Percentiles rank a stretch among this genome's conserved stretches.
Conservation (phyloP, 805 yeast genomes). For the Candida adriatica region DNA sequence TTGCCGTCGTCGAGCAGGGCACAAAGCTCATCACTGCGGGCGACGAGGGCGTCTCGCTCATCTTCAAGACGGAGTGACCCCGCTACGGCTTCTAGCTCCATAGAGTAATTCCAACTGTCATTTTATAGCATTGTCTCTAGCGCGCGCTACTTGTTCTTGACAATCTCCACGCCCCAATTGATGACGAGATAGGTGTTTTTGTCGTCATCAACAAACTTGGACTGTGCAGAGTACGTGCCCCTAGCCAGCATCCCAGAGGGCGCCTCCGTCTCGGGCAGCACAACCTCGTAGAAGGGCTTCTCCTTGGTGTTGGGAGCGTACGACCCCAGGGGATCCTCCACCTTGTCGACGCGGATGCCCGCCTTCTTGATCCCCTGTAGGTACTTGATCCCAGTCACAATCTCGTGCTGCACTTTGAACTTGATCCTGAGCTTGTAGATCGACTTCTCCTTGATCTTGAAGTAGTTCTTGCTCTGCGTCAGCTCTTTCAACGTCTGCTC, state of each 20-base stretch:
- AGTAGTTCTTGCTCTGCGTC: constrained; percentile 46
- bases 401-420: constrained; percentile 84
- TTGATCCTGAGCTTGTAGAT: constrained; percentile 64
- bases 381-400: constrained; percentile 84
- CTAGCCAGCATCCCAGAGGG: constrained; percentile 87
- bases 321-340: constrained; percentile 85
- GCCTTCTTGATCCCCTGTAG: constrained; percentile 80
- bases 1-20: constrained; percentile 60
- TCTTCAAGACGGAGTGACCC: constrained; percentile 29
- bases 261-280: constrained; percentile 70
- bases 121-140: too few relatives aligned
- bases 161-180: constrained; percentile 79
- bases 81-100: too few relatives aligned
- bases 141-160: constrained; percentile 39
- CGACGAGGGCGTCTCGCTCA: constrained; percentile 89
- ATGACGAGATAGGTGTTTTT: constrained; percentile 54
- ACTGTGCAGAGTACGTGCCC: constrained; percentile 74
- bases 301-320: constrained; percentile 83
- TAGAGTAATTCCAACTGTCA: too few relatives aligned
- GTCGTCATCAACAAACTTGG: constrained; percentile 85
- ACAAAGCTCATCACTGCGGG: constrained; percentile 83
- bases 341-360: constrained; percentile 80
- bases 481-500: constrained; percentile 48
- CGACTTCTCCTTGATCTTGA: constrained; percentile 72
- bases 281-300: constrained; percentile 67